phyloP scores from a whole-genome alignment of 1,284 basidiomycete species.

The Somion occarium region DNA sequence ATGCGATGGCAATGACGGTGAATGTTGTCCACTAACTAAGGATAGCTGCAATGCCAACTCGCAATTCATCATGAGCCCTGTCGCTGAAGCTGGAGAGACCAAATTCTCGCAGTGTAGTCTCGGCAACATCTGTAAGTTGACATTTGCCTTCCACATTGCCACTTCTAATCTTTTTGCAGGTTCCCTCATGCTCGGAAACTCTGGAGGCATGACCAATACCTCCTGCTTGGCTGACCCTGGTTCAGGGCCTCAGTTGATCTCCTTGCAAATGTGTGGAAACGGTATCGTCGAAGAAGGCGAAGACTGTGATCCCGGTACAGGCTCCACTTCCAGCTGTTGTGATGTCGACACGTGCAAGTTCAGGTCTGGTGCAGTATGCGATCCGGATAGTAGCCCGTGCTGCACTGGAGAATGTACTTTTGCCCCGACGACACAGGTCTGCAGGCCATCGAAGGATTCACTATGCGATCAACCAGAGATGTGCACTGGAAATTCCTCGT shows the following conservation, averaged over 20 bases:
- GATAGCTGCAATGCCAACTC: constrained; percentile 62
- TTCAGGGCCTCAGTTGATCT: constrained; percentile 40
- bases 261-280: constrained; percentile 75
- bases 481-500: constrained; percentile 72
- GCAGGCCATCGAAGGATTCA: constrained; percentile 65
- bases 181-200: constrained; percentile 49
- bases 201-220: constrained; percentile 42
- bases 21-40: constrained; percentile 72
- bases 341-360: constrained; percentile 79
- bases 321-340: constrained; percentile 68
- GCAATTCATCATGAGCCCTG: constrained; percentile 80
- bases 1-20: constrained; percentile 45
- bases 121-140: constrained; percentile 77
- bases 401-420: constrained; percentile 73
- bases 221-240: constrained; percentile 61
- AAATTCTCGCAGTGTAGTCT: constrained; percentile 77
- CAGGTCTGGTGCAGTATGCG: constrained; percentile 68
- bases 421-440: constrained; percentile 63
- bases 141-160: neutral
- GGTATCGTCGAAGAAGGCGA: constrained; percentile 76
- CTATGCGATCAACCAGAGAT: constrained; percentile 76
- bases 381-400: constrained; percentile 75
- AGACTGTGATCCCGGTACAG: constrained; percentile 84
- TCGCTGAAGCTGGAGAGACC: constrained; percentile 61
- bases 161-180: constrained; percentile 31